Base-by-base conservation (phyloP, 164 flowering plant species). In the Berberis vulgaris region DNA sequence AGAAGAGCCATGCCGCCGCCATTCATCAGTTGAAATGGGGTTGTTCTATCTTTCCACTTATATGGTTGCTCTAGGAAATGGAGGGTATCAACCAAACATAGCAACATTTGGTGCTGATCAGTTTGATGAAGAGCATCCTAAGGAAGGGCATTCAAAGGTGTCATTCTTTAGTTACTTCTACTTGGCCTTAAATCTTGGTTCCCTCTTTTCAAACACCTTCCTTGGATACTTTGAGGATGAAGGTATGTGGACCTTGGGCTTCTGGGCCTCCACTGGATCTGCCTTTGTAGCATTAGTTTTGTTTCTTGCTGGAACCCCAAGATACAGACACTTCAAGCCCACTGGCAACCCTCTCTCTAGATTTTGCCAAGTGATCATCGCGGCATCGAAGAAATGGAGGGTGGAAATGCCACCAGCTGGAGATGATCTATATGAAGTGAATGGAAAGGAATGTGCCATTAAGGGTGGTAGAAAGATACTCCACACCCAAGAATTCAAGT, bases 31-130 rank as follows among this genome's bases (percentile, higher is more conserved):
- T 60, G 84, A 78, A 67, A 74, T 82, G 0, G 79, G 76, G 2
- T 49, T 87, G 6, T 92, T 89, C 58, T 92, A 87, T 72, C 63
- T 92, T 53, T 85, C 93, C 0, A 84, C 84, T 44, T 91, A 91
- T 77, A 66, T 89, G 49, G 69, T 87, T 59, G 96, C 96, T 43
- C 75, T 89, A 4, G 98, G 98, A 52, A 82, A 89, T 77, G 98
- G 98, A 61, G 98, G 96, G n/a, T 92, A 92, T 62, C 98, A 92
- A 68, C 98, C 96, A 7, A 87, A 80, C 43, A 87, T 92, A 43
- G 96, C 95, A 5, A 92, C 98, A n/a, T 84, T 92, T 70, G 96
- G 98, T 3, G 96, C 98, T 12, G 98, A 92, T 63, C 96, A 89
- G 68, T 92, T 85, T 67, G 98, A 92, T 54, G 93, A 77, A 57